A percentile compares a stretch with the other conserved stretches of the same genome.
These are phyloP conservation scores for Daldinia bambusicola DNA, from an alignment of 495 filamentous ascomycete species.

Conservation along the genomic window DNA sequence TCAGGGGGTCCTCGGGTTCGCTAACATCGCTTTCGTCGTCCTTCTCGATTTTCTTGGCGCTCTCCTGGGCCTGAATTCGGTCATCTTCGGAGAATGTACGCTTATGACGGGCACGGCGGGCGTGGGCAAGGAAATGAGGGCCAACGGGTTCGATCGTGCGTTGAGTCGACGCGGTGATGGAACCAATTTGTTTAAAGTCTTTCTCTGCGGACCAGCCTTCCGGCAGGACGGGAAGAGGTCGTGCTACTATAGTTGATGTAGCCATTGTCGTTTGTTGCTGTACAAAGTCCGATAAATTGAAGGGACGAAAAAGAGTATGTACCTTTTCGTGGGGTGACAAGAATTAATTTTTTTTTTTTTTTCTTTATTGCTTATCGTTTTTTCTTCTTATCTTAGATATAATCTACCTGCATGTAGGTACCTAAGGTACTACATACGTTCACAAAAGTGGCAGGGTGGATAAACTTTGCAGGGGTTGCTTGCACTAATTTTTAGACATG, in stretches of 20 bases:
- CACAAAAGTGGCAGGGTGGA: background rate
- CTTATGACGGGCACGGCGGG: conserved; percentile 93
- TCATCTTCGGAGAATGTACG: conserved; percentile 99
- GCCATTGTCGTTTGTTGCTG: conserved; percentile 51
- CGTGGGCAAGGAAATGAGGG: conserved; percentile 97
- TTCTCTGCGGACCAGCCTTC: conserved; percentile 87
- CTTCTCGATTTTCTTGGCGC: conserved; percentile 94
- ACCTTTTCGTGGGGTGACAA: conserved; percentile 28
- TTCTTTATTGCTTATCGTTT: too few relatives aligned
- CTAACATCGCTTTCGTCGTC: conserved; percentile 89
- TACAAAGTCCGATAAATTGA: conserved; percentile 1
- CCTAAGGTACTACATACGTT: too few relatives aligned
- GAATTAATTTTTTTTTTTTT: conserved; percentile 28
- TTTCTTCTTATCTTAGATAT: too few relatives aligned
- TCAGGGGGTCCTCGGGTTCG: conserved; percentile 89
- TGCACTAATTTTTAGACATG: conserved; percentile 38
- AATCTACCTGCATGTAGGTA: too few relatives aligned
- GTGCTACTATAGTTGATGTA: conserved; percentile 47
- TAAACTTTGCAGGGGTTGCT: conserved; percentile 49
- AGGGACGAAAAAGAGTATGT: conserved; percentile 8
- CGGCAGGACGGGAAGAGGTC: conserved; percentile 79
- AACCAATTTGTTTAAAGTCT: conserved; percentile 86
- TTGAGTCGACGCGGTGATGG: conserved; percentile 69
- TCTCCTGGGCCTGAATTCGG: conserved; percentile 92
- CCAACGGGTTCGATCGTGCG: conserved; percentile 94